Evolutionary conservation across 345 rosid species (phyloP).

Genomic region (Draba incana): DNA sequence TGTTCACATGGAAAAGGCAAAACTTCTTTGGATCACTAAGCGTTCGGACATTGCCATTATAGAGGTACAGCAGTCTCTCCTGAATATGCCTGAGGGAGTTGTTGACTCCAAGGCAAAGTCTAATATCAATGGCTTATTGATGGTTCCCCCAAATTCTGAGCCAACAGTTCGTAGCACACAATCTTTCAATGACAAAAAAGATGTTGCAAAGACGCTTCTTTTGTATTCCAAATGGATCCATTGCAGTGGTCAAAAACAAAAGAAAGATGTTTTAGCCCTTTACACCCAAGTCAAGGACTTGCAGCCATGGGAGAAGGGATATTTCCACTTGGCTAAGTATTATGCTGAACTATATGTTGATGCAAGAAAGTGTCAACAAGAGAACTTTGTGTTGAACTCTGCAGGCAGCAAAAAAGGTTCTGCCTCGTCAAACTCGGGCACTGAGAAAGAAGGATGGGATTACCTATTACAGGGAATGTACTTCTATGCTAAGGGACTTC

Average conservation of each 20-base stretch:
- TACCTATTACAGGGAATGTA: constrained; percentile 72
- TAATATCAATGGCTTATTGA: constrained; percentile 71
- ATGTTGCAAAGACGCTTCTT: constrained; percentile 89
- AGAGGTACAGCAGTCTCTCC: constrained; percentile 87
- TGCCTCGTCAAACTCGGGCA: constrained; percentile 45
- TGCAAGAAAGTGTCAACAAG: constrained; percentile 93
- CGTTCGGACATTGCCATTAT: constrained; percentile 90
- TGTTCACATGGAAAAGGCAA: constrained; percentile 94
- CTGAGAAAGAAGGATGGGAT: constrained; percentile 81
- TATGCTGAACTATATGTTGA: constrained; percentile 92
- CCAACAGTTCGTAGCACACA: constrained; percentile 60
- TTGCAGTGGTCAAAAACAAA: constrained; percentile 89
- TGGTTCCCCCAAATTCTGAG: constrained; percentile 68
- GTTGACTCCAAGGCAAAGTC: constrained; percentile 73
- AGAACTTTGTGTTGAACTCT: constrained; percentile 53
- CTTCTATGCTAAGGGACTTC: constrained; percentile 94
- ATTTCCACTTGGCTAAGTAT: constrained; percentile 90
- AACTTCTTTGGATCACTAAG: constrained; percentile 89
- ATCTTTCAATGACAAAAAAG: constrained; percentile 61
- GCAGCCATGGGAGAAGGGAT: constrained; percentile 98
- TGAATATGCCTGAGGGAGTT: constrained; percentile 85
- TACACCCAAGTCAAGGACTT: constrained; percentile 84
- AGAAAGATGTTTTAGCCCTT: constrained; percentile 88
- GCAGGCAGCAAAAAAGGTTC: constrained; percentile 52
- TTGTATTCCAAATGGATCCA: constrained; percentile 94